Conservation (phyloP, 495 filamentous ascomycete species). For the Aspergillus sclerotiicarbonarius region DNA sequence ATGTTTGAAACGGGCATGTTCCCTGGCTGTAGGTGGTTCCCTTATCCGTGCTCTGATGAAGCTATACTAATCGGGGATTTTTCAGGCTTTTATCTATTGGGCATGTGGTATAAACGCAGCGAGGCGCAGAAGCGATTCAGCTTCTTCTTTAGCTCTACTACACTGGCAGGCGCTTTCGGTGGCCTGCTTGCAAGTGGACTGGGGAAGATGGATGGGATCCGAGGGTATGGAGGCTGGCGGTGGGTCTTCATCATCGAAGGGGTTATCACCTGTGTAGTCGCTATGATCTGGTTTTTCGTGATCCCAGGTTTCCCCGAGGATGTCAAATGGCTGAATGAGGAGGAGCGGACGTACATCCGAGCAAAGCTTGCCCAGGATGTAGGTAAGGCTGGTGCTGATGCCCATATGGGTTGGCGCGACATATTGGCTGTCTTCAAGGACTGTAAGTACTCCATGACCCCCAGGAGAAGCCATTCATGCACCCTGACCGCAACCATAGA, state of each 20-base stretch:
- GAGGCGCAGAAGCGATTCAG: slow-evolving; percentile 88
- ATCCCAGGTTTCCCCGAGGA: slow-evolving; percentile 74
- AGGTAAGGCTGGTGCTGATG: slow-evolving; percentile 67
- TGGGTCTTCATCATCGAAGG: slow-evolving; percentile 82
- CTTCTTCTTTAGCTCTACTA: slow-evolving; percentile 85
- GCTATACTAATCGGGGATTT: slow-evolving; percentile 11
- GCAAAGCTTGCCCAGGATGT: slow-evolving; percentile 75
- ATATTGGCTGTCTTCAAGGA: slow-evolving; percentile 73
- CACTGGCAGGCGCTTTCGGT: slow-evolving; percentile 82
- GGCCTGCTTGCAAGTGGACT: slow-evolving; percentile 81
- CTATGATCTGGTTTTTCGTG: slow-evolving; percentile 71
- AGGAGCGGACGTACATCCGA: slow-evolving; percentile 73
- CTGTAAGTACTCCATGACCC: slow-evolving; percentile 40
- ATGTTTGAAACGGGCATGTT: slow-evolving; percentile 90
- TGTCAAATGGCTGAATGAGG: slow-evolving; percentile 60
- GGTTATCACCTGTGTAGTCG: slow-evolving; percentile 66
- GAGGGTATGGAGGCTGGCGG: slow-evolving; percentile 78
- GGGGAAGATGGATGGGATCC: slow-evolving; percentile 65
- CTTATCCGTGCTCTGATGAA: neutral
- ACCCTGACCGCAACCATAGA: slow-evolving; percentile 30
- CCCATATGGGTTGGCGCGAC: slow-evolving; percentile 60
- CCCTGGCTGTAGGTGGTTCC: slow-evolving; percentile 52
- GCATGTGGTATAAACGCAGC: slow-evolving; percentile 84
- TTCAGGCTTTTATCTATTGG: slow-evolving; percentile 72
- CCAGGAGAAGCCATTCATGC: neutral